Evolutionary conservation across 2,329 filamentous ascomycete species (phyloP).

Genomic region (Xylariaceae sp.): DNA sequence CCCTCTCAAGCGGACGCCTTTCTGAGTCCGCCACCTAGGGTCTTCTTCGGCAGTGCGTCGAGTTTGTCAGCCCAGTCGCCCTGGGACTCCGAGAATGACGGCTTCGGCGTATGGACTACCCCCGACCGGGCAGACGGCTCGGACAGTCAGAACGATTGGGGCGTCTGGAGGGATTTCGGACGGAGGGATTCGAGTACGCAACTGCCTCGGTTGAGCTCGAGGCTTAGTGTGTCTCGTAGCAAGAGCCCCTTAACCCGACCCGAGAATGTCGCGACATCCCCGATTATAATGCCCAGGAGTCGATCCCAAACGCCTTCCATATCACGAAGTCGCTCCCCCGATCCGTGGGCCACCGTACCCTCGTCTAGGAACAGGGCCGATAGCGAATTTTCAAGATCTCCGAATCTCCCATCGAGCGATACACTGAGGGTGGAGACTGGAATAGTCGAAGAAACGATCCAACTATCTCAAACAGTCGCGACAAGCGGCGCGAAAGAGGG

Average conservation of each 20-base stretch:
- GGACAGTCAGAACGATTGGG: slow-evolving; percentile 28
- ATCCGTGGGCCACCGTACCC: slow-evolving; percentile 39
- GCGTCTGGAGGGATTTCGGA: slow-evolving; percentile 22
- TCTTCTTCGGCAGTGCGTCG: slow-evolving; percentile 35
- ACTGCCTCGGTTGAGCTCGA: slow-evolving; percentile 28
- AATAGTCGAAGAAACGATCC: slow-evolving; percentile 1
- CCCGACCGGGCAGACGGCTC: slow-evolving; percentile 25
- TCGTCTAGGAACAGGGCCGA: slow-evolving; percentile 23
- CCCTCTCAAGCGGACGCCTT: slow-evolving; percentile 32
- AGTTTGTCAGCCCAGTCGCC: slow-evolving; percentile 34
- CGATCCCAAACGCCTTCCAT: slow-evolving; percentile 31
- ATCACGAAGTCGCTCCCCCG: slow-evolving; percentile 35
- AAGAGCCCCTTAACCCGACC: slow-evolving; percentile 39
- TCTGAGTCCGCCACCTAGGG: slow-evolving; percentile 39
- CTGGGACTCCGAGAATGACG: slow-evolving; percentile 38
- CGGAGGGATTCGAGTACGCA: slow-evolving; percentile 24
- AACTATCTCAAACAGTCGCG: neutral
- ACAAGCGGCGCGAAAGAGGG: neutral
- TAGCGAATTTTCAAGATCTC: slow-evolving; percentile 6
- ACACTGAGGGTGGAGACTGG: slow-evolving; percentile 1
- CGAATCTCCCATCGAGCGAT: slow-evolving; percentile 5
- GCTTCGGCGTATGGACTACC: slow-evolving; percentile 36
- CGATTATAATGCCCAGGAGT: slow-evolving; percentile 28
- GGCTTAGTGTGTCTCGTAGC: slow-evolving; percentile 32
- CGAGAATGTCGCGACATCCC: slow-evolving; percentile 34